Base-by-base conservation (phyloP, 345 rosid species). In the Acer campestre region DNA sequence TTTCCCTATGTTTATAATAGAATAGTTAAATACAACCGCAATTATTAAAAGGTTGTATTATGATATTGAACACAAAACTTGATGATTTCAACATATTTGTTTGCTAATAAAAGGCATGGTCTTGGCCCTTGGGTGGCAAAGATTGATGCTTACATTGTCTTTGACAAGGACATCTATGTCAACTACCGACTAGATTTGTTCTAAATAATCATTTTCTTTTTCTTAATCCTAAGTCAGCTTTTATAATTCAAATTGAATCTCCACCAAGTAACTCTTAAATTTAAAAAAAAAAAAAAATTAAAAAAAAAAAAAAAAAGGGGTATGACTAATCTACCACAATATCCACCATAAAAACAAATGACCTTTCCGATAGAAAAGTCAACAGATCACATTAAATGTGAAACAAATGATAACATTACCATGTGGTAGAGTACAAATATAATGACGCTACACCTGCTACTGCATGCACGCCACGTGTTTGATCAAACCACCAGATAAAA, bases 381-480 rank as follows among this genome's bases (percentile, higher is more conserved):
- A 59, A 59, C 63, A 3, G 2, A 59, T 20, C 63, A 59, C 49
- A 46, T 0, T 46, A 67, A 8, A 14, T 48, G 5, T 1, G 4
- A 16, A 16, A 9, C 38, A 59, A n/a, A 14, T 59, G 12, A 10
- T 1, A 49, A 74, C 46, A 7, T 65, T 51, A 51, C 67, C 62
- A 22, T 61, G 71, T 56, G 56, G 7, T 38, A 3, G 35, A 6
- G 10, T 10, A 17, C 11, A 49, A 25, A 22, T 31, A 5, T 0
- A 35, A 70, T 1, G 40, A 65, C 17, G 51, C 14, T 75, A 40
- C 74, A 38, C 44, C 25, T 58, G 2, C 48, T 9, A 0, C 61
- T 71, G 89, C 85, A 84, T 82, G 88, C 2, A 1, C 0, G 71
- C 68, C 91, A 78, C 87, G 85, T 83, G 87, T 82, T 64, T 2